These are phyloP conservation scores for Suhomyces wounanorum DNA, from an alignment of 1,139 yeast genomes.

Conservation along the genomic window DNA sequence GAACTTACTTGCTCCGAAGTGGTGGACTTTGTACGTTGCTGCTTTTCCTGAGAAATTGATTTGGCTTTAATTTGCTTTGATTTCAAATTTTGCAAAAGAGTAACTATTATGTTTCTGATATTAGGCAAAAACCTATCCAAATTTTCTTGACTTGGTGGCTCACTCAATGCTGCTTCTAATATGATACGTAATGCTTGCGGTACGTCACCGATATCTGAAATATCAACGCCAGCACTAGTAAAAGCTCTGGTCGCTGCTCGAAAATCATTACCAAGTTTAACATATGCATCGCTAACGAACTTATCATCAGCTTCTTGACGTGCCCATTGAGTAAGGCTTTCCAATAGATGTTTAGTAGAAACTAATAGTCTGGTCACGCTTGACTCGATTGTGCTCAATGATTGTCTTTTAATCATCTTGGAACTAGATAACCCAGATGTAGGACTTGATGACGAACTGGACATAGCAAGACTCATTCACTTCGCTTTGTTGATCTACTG, in stretches of 20 bases:
- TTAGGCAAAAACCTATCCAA: conserved; percentile 80
- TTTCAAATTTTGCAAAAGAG: conserved; percentile 76
- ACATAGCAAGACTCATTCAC: conserved; percentile 4
- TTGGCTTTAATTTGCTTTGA: conserved; percentile 66
- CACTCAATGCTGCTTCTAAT: conserved; percentile 83
- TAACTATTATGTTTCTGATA: conserved; percentile 84
- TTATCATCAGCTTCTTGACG: conserved; percentile 73
- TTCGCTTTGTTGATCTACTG: conserved; percentile 1
- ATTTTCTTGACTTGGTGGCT: conserved; percentile 81
- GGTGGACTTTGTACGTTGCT: conserved; percentile 11
- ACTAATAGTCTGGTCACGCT: conserved; percentile 82
- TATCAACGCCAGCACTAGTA: conserved; percentile 66
- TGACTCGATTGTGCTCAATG: conserved; percentile 71
- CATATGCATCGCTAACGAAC: conserved; percentile 89
- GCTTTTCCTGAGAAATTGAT: conserved; percentile 30
- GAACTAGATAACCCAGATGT: conserved; percentile 6
- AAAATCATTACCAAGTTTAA: conserved; percentile 90
- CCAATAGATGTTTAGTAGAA: conserved; percentile 85
- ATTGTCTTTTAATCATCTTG: conserved; percentile 27
- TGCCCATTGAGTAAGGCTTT: conserved; percentile 91
- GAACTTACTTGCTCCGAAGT: conserved; percentile 1
- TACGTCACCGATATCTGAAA: conserved; percentile 72
- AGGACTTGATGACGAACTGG: conserved; percentile 11
- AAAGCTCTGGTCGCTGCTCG: conserved; percentile 81
- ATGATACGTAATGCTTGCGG: conserved; percentile 73